phyloP scores from a whole-genome alignment of 495 filamentous ascomycete genomes.

The Endocarpon pusillum region DNA sequence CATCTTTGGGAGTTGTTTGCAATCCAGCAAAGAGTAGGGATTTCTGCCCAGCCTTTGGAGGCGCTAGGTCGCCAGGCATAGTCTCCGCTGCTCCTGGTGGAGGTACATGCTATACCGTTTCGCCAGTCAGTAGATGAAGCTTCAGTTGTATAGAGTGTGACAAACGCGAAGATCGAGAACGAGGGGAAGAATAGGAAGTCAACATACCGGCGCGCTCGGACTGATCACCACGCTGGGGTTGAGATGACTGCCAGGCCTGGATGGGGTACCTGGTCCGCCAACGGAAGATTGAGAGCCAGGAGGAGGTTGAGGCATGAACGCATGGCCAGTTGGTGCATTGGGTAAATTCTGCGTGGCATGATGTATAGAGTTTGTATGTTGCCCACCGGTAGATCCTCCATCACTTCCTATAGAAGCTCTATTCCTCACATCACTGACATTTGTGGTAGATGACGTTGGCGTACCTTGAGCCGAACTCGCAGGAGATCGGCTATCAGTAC shows the following conservation, averaged over 20 bases:
- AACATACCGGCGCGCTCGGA: constrained; percentile 79
- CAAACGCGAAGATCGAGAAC: not conserved
- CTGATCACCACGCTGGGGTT: constrained; percentile 91
- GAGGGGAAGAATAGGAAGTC: constrained; percentile 1
- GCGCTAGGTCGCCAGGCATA: constrained; percentile 94
- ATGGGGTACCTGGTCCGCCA: constrained; percentile 51
- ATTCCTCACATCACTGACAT: constrained; percentile 69
- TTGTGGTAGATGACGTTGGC: constrained; percentile 72
- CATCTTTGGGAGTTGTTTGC: constrained; percentile 84
- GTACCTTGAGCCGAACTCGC: constrained; percentile 47
- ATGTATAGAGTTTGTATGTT: constrained; percentile 5
- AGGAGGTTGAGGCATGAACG: constrained; percentile 17
- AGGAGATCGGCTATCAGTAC: constrained; percentile 45
- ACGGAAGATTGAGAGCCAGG: constrained; percentile 22
- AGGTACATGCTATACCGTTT: constrained; percentile 55
- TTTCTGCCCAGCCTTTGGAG: constrained; percentile 74
- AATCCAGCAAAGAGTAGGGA: constrained; percentile 80
- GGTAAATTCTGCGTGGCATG: constrained; percentile 26
- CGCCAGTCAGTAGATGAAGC: constrained; percentile 10
- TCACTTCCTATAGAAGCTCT: constrained; percentile 59
- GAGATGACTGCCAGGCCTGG: constrained; percentile 44
- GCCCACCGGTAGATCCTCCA: constrained; percentile 32
- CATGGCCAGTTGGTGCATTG: constrained; percentile 16
- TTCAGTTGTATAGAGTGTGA: not conserved
- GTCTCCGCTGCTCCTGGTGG: constrained; percentile 90